Base-by-base conservation (phyloP, 495 filamentous ascomycete species). In the Corynascus novoguineensis region DNA sequence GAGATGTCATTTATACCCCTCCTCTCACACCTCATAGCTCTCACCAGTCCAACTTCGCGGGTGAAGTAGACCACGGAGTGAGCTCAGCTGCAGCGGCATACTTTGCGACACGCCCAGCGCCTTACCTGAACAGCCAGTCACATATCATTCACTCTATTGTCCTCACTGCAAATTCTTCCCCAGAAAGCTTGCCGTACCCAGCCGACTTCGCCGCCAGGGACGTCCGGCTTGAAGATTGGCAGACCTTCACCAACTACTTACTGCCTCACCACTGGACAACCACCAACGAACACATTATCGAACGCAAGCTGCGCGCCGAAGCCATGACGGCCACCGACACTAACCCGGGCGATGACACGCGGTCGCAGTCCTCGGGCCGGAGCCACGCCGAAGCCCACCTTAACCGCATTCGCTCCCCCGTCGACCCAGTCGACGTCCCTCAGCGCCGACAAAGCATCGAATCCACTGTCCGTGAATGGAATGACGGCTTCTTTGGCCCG, bases 191-290 rank as follows among this genome's bases (percentile, higher is more conserved):
- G 28, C 73, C 73, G 1, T 75, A 68, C 37, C 68, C 68, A 12
- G 19, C 31, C n/a, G 59, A 57, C 37, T 64, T 67, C 29, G 55
- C 48, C 0, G 58, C 57, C 7, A 68, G 71, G 25, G 76, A 76
- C 51, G 67, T 76, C 10, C 66, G 63, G 15, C 52, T 64, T 14
- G 64, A 75, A 55, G 76, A 81, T 51, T 81, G 78, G 78, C 64
- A 66, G 50, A 79, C 78, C 0, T 80, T 81, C 55, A 53, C 75
- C 17, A 79, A 80, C 55, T 74, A 71, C 53, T 60, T 72, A 50
- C 40, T 72, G 19, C 75, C 69, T 9, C 55, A 70, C 57, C 68
- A 68, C 48, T 52, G 55, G 7, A 66, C 64, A 0, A 59, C 51
- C 27, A 57, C 60, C 31, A 74, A 74, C 52, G 70, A 68, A 21